These are phyloP conservation scores for Serendipita indica DNA, from an alignment of 768 basidiomycete genomes.

Conservation along the genomic window DNA sequence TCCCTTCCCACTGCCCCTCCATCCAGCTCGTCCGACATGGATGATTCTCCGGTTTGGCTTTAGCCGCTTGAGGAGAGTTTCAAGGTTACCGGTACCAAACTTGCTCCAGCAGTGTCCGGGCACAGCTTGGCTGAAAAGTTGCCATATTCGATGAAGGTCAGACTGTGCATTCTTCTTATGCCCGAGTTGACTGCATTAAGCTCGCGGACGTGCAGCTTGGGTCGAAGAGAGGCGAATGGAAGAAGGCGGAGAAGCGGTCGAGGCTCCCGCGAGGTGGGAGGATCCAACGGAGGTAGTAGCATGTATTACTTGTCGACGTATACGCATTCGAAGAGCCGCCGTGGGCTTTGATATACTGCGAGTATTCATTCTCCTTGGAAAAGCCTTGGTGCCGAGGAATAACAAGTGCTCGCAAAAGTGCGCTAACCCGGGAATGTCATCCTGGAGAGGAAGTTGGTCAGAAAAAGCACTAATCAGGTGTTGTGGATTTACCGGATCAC, in stretches of 20 bases:
- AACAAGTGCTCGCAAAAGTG: constrained; percentile 94
- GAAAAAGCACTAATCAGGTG: not conserved
- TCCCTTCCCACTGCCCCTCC: constrained; percentile 68
- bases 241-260: constrained; percentile 71
- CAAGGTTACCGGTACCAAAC: constrained; percentile 78
- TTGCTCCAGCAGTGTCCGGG: constrained; percentile 76
- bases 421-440: constrained; percentile 82
- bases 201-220: constrained; percentile 80
- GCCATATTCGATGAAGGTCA: constrained; percentile 89
- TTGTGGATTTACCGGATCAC: constrained; percentile 59
- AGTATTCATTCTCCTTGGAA: constrained; percentile 92
- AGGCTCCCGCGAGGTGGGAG: constrained; percentile 52
- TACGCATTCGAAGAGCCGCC: constrained; percentile 78
- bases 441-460: constrained; percentile 27
- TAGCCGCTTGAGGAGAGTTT: constrained; percentile 47
- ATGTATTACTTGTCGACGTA: constrained; percentile 83
- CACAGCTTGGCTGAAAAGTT: constrained; percentile 74
- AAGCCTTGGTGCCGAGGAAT: constrained; percentile 84
- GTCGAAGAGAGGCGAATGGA: constrained; percentile 81
- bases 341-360: constrained; percentile 32
- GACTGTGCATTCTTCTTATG: constrained; percentile 90
- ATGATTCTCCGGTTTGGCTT: constrained; percentile 19
- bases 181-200: constrained; percentile 90
- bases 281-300: constrained; percentile 66
- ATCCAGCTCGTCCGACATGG: constrained; percentile 28